Evolutionary conservation across 352 stramenopile species (phyloP).

Genomic region (Pythium aphanidermatum): DNA sequence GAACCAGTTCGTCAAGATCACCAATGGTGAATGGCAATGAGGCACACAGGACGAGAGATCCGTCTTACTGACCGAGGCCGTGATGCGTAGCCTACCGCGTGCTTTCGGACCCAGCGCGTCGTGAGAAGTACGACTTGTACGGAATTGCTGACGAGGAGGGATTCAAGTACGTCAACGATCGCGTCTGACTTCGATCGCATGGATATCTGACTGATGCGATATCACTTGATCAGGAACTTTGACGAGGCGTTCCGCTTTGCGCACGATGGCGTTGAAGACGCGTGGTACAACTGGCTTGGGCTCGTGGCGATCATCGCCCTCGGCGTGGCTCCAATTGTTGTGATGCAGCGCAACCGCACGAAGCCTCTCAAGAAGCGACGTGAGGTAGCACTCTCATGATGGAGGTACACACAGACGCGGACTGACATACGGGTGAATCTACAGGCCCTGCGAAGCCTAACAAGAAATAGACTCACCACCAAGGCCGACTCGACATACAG

Average conservation of each 20-base stretch:
- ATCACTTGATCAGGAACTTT: slow-evolving; percentile 46
- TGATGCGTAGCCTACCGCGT: slow-evolving; percentile 51
- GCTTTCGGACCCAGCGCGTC: slow-evolving; percentile 61
- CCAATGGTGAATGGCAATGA: slow-evolving; percentile 37
- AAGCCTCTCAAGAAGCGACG: slow-evolving; percentile 68
- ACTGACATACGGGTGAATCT: background rate
- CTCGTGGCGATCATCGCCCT: slow-evolving; percentile 46
- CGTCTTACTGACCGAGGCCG: too few species aligned
- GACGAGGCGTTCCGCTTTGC: slow-evolving; percentile 66
- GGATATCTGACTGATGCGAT: background rate
- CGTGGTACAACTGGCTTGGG: slow-evolving; percentile 63
- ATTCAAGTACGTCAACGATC: slow-evolving; percentile 53
- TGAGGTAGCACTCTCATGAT: slow-evolving; percentile 30
- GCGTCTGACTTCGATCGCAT: too few species aligned
- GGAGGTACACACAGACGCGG: background rate
- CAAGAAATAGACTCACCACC: slow-evolving; percentile 14
- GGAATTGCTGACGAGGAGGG: slow-evolving; percentile 70
- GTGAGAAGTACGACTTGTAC: slow-evolving; percentile 78
- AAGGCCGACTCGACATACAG: slow-evolving; percentile 37
- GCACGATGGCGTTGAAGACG: slow-evolving; percentile 62
- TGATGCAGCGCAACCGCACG: slow-evolving; percentile 70
- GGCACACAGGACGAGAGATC: too few species aligned
- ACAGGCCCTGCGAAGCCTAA: too few species aligned
- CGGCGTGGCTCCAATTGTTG: slow-evolving; percentile 51
- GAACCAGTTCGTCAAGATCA: slow-evolving; percentile 73